phyloP scores from a whole-genome alignment of 192 early-diverging fungal species.

The Entomortierella chlamydospora region DNA sequence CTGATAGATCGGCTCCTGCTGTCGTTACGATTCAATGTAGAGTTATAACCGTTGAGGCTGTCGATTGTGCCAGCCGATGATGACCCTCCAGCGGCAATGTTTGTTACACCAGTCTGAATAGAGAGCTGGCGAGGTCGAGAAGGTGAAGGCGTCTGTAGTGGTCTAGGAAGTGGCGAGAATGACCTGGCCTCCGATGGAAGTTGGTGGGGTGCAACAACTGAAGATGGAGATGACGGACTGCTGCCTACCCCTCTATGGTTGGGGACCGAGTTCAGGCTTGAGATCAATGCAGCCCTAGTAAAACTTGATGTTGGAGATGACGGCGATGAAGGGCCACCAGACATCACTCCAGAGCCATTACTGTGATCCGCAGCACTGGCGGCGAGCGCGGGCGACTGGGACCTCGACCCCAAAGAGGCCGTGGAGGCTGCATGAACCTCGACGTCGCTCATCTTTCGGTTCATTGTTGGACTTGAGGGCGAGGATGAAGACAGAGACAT shows the following conservation, averaged over 20 bases:
- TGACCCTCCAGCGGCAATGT: slow-evolving; percentile 7
- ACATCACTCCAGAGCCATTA: not conserved
- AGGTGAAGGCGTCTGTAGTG: slow-evolving; percentile 37
- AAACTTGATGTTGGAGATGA: slow-evolving; percentile 9
- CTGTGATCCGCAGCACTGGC: not conserved
- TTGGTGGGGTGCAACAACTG: not conserved
- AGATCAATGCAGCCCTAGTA: slow-evolving; percentile 7
- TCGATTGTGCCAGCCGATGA: slow-evolving; percentile 13
- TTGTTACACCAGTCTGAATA: slow-evolving; percentile 26
- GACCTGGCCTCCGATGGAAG: slow-evolving; percentile 16
- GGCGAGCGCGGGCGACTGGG: slow-evolving; percentile 19
- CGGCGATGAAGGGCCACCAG: slow-evolving; percentile 4
- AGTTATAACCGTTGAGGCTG: not conserved
- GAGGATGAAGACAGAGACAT: slow-evolving; percentile 29
- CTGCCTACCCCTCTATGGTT: not conserved
- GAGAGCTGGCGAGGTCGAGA: slow-evolving; percentile 31
- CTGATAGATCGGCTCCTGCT: slow-evolving; percentile 42
- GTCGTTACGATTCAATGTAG: not conserved
- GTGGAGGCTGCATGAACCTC: slow-evolving; percentile 31
- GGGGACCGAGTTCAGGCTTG: slow-evolving; percentile 8
- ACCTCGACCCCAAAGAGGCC: slow-evolving; percentile 5
- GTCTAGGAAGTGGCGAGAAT: slow-evolving; percentile 30
- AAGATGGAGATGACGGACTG: slow-evolving; percentile 22
- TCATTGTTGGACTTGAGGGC: slow-evolving; percentile 22
- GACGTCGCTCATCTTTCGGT: slow-evolving; percentile 27